Percentiles rank a stretch among this genome's conserved stretches.
These are phyloP conservation scores for Pluteus cervinus DNA, from an alignment of 768 basidiomycete species.

Conservation along the genomic window DNA sequence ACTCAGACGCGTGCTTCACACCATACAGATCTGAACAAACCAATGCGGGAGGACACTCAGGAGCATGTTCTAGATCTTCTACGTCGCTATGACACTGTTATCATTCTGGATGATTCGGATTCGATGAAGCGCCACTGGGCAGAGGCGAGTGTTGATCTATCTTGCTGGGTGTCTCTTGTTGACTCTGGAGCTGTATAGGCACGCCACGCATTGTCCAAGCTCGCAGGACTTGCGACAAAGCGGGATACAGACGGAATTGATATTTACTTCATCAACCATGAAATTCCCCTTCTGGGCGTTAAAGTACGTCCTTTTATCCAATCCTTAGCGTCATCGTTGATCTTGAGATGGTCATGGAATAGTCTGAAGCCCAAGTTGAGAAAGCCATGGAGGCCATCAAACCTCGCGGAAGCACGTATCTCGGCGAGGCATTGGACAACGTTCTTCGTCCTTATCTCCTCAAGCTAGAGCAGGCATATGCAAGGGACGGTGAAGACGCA, in stretches of 20 bases:
- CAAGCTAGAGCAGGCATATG: constrained; percentile 21
- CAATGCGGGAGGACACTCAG: constrained; percentile 8
- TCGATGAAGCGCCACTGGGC: constrained; percentile 53
- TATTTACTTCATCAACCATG: constrained; percentile 51
- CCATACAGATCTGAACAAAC: too few relatives aligned
- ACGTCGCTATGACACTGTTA: constrained; percentile 45
- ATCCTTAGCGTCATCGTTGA: too few relatives aligned
- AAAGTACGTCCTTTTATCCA: constrained; percentile 22
- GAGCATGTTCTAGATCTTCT: constrained; percentile 31
- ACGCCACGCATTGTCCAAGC: constrained; percentile 35
- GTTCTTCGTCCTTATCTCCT: constrained; percentile 21
- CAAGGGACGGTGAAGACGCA: constrained; percentile 11
- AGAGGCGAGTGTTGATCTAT: constrained; percentile 33
- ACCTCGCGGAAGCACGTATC: too few relatives aligned
- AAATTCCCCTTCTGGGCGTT: constrained; percentile 24
- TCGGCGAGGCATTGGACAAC: too few relatives aligned
- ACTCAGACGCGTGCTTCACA: too few relatives aligned
- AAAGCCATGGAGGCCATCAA: too few relatives aligned
- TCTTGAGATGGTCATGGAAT: too few relatives aligned
- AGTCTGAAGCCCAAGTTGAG: too few relatives aligned
- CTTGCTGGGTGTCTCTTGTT: background rate
- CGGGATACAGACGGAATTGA: constrained; percentile 61
- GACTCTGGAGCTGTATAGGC: too few relatives aligned
- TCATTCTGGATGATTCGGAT: constrained; percentile 55
- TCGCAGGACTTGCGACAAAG: constrained; percentile 40